A percentile compares a stretch with the other conserved stretches of the same genome.
phyloP scores from a whole-genome alignment of 1,139 yeast genomes.

The Yamadazyma friedrichii region DNA sequence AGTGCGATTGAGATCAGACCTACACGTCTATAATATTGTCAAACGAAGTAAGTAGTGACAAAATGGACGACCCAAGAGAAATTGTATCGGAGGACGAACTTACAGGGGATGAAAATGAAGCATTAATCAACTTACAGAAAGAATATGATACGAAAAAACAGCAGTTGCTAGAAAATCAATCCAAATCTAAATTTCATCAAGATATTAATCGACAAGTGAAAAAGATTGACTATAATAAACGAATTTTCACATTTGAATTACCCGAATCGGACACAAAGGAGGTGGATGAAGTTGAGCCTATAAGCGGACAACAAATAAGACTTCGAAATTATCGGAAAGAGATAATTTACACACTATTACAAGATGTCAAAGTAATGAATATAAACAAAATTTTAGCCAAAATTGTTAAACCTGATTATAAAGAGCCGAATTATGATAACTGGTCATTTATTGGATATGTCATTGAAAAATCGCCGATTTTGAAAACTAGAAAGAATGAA shows the following conservation, averaged over 20 bases:
- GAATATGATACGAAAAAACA: constrained; percentile 26
- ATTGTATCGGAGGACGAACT: constrained; percentile 22
- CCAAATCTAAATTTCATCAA: constrained; percentile 5
- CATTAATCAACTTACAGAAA: constrained; percentile 25
- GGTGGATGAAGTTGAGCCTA: constrained; percentile 19
- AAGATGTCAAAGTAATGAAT: constrained; percentile 48
- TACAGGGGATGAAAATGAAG: constrained; percentile 30
- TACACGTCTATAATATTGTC: neutral
- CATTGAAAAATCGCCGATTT: constrained; percentile 49
- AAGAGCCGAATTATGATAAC: constrained; percentile 68
- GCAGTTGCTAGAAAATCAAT: constrained; percentile 7
- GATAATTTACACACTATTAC: constrained; percentile 23
- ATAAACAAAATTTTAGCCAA: constrained; percentile 44
- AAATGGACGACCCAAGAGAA: constrained; percentile 22
- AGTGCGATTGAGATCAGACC: too few species aligned
- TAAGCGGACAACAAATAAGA: constrained; percentile 14
- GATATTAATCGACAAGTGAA: constrained; percentile 7
- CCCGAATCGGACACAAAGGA: constrained; percentile 12
- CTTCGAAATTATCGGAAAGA: constrained; percentile 6
- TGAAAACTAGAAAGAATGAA: constrained; percentile 32
- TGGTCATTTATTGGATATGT: constrained; percentile 76
- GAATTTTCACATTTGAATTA: constrained; percentile 23
- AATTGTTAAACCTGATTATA: constrained; percentile 64
- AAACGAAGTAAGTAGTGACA: too few species aligned
- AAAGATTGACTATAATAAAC: constrained; percentile 19